These are phyloP conservation scores for Juglanconis juglandina DNA, from an alignment of 2,329 filamentous ascomycete genomes.

Conservation along the genomic window DNA sequence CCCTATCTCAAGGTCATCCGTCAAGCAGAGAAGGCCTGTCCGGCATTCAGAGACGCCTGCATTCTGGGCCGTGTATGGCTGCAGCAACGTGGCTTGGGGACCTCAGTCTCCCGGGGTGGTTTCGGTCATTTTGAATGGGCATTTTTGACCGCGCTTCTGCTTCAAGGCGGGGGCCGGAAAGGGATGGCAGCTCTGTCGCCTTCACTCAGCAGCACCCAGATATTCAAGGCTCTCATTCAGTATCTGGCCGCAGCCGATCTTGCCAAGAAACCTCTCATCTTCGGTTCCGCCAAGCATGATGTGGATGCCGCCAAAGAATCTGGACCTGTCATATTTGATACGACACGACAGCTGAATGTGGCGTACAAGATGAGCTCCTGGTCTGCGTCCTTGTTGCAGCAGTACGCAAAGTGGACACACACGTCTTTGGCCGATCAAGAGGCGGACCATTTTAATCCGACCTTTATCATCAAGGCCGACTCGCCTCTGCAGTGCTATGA, in stretches of 20 bases:
- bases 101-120: slow-evolving; percentile 68
- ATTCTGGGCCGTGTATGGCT: slow-evolving; percentile 86
- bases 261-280: slow-evolving; percentile 59
- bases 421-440: slow-evolving; percentile 70
- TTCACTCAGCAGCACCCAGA: slow-evolving; percentile 83
- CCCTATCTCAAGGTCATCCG: slow-evolving; percentile 74
- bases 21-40: slow-evolving; percentile 63
- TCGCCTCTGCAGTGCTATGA: slow-evolving; percentile 56
- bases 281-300: slow-evolving; percentile 43
- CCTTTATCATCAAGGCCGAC: slow-evolving; percentile 69
- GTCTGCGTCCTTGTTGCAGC: slow-evolving; percentile 71
- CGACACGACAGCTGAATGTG: slow-evolving; percentile 70
- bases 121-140: slow-evolving; percentile 95
- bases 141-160: slow-evolving; percentile 71
- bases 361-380: slow-evolving; percentile 87
- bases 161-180: slow-evolving; percentile 72
- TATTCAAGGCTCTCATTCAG: slow-evolving; percentile 93
- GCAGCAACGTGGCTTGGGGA: slow-evolving; percentile 76
- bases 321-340: slow-evolving; percentile 75
- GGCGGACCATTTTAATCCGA: slow-evolving; percentile 76
- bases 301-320: slow-evolving; percentile 40
- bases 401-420: slow-evolving; percentile 72
- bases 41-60: slow-evolving; percentile 77
- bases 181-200: slow-evolving; percentile 70
- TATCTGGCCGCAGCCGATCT: slow-evolving; percentile 76